Evolutionary conservation across 2,329 filamentous ascomycete genomes (phyloP), one percentile per base, ranked within the genome.

Genomic region (Aurifilum marmelostoma): DNA sequence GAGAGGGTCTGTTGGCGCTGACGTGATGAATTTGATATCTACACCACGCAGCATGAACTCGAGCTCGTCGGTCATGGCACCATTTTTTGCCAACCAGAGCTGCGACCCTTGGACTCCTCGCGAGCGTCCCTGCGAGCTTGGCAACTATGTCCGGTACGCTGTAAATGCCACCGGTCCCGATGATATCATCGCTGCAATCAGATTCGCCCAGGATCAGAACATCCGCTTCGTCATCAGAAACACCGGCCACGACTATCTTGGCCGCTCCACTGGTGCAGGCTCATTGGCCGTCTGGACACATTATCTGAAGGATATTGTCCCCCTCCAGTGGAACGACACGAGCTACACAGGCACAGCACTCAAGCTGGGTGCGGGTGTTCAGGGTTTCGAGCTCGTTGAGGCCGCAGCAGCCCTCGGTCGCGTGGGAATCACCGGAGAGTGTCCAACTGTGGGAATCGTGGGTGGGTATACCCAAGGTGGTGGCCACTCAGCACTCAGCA

Each of bases 281-380:
- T 61, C 69, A 12, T 75, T 89, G 0, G 86, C 83, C 0, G 82
- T 89, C 50, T 89, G 87, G 87, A 83, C 81, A 21, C 74, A 74
- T 58, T 56, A 74, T 61, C 67, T 75, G 66, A 82, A 82, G 27
- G 76, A 73, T 1, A 74, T 83, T 0, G 37, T 73, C 0, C 9
- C 64, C 21, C n/a, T 67, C 32, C n/a, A 56, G 3, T 71, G 67
- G 69, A 32, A 37, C 12, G 56, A 58, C 37, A 32, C 61, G n/a
- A 72, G 75, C 47, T 82, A 84, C 75, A 72, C 72, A 2, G 85
- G 85, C 0, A 77, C 81, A 1, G 86, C 86, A 0, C 80, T 88
- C 71, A 88, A 85, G 74, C 76, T 87, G 18, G 86, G 85, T 0
- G 83, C 85, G 14, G 87, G 86, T 65, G 82, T 88, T 2, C 82